Evolutionary conservation across 164 flowering plant species (phyloP), one percentile per base, ranked within the genome.

Genomic region (Liriodendron chinense): DNA sequence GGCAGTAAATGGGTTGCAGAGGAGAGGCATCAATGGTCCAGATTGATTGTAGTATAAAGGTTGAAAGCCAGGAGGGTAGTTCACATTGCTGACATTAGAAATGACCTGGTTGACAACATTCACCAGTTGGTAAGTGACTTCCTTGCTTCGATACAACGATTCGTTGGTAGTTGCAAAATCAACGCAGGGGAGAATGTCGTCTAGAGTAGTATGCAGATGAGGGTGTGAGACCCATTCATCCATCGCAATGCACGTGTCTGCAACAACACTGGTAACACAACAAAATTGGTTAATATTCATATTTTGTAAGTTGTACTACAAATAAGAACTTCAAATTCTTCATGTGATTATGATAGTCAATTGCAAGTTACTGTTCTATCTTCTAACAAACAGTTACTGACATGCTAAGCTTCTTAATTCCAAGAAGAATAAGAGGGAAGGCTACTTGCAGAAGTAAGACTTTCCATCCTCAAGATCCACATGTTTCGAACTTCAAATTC

Each of bases 191-290:
- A 94, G 82, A 2, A 96, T 86, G 67, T 96, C 96, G 72, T 94
- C 98, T 43, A 92, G 78, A 47, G 98, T 93, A 18, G 99, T 91
- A 77, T 90, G 88, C 18, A 90, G 91, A 57, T 89, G 84, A 2
- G 99, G 99, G 74, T 94, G 80, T 57, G 81, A 82, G 26, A 89
- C 93, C 99, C 99, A 93, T 48, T 95, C 84, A 75, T 89, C 86
- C 99, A 95, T 93, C 5, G 98, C 80, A 69, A 94, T 86, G 78
- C 99, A 96, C 1, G 98, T 80, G 76, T 96, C 98, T 28, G 84
- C 93, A 59, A 84, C 84, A 66, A 91, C 99, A 82, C 99, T 95
- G 68, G 34, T 26, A 57, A 9, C 59, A 53, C 16, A 12, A 53
- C 18, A 16, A 53, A 10, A 53, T 16, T 6, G 43, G 43, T 34